Evolutionary conservation across 2,329 filamentous ascomycete species (phyloP).

Genomic region (Phyllosticta citriasiana): DNA sequence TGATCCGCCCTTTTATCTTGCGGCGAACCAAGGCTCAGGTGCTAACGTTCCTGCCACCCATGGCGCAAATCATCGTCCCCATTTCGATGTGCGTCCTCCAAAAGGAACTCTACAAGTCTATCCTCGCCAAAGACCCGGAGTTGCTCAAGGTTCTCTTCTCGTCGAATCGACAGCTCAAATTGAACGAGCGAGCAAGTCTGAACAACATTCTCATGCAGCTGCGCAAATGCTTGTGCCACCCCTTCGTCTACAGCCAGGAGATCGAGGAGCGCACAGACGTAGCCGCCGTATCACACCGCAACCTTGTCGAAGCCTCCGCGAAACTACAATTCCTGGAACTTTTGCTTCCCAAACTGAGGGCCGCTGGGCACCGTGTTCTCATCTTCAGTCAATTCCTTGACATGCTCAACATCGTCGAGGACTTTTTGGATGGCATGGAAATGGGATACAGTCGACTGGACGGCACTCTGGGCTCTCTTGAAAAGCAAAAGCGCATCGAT

Average conservation of each 20-base stretch:
- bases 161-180: slow-evolving; percentile 47
- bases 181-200: slow-evolving; percentile 64
- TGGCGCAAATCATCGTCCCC: slow-evolving; percentile 90
- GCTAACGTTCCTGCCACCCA: slow-evolving; percentile 80
- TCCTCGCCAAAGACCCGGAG: slow-evolving; percentile 80
- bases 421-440: slow-evolving; percentile 71
- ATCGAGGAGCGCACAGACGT: slow-evolving; percentile 74
- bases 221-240: slow-evolving; percentile 88
- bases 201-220: slow-evolving; percentile 96
- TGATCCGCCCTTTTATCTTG: slow-evolving; percentile 65
- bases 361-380: slow-evolving; percentile 78
- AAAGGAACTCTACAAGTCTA: slow-evolving; percentile 88
- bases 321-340: slow-evolving; percentile 78
- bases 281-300: slow-evolving; percentile 56
- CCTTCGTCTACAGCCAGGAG: slow-evolving; percentile 82
- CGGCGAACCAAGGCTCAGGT: slow-evolving; percentile 84
- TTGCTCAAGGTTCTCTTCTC: slow-evolving; percentile 81
- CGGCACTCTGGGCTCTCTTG: slow-evolving; percentile 66
- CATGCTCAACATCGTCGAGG: slow-evolving; percentile 80
- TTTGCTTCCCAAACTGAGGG: slow-evolving; percentile 77
- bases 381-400: slow-evolving; percentile 94
- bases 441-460: slow-evolving; percentile 73
- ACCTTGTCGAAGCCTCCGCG: slow-evolving; percentile 81
- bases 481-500: slow-evolving; percentile 93
- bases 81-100: slow-evolving; percentile 93